phyloP scores from a whole-genome alignment of 2,329 filamentous ascomycete species.

The Apiospora aurea region DNA sequence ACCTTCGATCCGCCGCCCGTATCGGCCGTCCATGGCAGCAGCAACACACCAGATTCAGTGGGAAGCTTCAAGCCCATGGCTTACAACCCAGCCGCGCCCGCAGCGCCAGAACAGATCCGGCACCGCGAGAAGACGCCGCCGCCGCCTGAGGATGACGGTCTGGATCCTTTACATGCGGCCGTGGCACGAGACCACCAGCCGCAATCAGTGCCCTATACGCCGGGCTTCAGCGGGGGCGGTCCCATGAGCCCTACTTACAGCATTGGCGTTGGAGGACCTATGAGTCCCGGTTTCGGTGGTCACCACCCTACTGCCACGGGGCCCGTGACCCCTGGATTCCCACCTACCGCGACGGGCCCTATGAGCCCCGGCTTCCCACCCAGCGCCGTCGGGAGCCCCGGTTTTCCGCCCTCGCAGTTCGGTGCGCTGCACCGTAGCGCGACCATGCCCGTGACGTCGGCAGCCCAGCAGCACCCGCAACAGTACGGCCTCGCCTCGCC shows the following conservation, averaged over 20 bases:
- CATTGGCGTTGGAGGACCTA: conserved; percentile 36
- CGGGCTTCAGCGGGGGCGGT: conserved; percentile 50
- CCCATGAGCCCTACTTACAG: conserved; percentile 49
- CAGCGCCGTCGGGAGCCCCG: conserved; percentile 44
- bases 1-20: conserved; percentile 51
- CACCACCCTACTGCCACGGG: conserved; percentile 50
- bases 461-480: conserved; percentile 26
- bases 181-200: conserved; percentile 63
- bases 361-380: conserved; percentile 46
- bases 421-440: conserved; percentile 53
- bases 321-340: conserved; percentile 48
- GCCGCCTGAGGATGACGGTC: conserved; percentile 70
- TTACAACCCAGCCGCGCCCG: conserved; percentile 81
- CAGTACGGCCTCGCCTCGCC: conserved; percentile 47
- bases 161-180: conserved; percentile 64
- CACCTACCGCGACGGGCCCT: conserved; percentile 37
- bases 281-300: conserved; percentile 46
- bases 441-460: conserved; percentile 54
- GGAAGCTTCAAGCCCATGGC: conserved; percentile 66
- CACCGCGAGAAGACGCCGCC: conserved; percentile 83
- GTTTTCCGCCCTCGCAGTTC: conserved; percentile 51
- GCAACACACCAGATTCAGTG: conserved; percentile 42
- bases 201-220: conserved; percentile 60
- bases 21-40: conserved; percentile 38
- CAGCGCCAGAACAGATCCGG: conserved; percentile 74